These are phyloP conservation scores for Picea mariana DNA, from an alignment of 83 land plant species.

Conservation along the genomic window DNA sequence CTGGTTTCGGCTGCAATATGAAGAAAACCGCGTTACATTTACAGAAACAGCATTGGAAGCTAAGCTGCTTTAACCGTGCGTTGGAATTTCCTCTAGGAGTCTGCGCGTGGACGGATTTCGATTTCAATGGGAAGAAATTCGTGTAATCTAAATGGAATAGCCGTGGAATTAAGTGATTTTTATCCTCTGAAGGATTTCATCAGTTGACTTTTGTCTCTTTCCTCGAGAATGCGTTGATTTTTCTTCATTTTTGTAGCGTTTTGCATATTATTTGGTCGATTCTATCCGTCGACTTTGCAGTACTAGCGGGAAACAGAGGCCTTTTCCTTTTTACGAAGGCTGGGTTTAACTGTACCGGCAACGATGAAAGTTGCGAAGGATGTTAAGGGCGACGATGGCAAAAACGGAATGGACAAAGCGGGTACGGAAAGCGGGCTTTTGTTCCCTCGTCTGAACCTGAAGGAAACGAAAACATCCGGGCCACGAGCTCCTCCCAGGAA, in stretches of 20 bases:
- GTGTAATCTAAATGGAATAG: no score
- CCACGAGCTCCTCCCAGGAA: constrained; percentile 81
- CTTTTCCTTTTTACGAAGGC: neutral
- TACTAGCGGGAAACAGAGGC: neutral
- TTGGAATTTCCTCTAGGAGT: neutral
- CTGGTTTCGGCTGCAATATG: neutral
- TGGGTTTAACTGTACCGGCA: neutral
- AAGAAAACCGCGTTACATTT: no score
- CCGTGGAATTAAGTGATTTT: neutral
- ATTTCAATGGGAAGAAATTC: neutral
- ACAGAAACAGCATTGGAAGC: no score
- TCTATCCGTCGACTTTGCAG: neutral
- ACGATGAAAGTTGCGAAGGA: constrained; percentile 11
- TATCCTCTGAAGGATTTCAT: neutral
- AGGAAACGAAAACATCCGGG: constrained; percentile 58
- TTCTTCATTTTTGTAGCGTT: neutral
- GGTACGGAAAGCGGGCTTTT: constrained; percentile 29
- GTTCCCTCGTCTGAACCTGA: constrained; percentile 75
- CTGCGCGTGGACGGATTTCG: neutral
- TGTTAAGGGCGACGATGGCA: constrained; percentile 1
- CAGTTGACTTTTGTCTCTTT: neutral
- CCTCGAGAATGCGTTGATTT: neutral
- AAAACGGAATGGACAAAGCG: neutral
- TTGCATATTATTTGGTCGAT: neutral
- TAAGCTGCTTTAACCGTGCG: no score